Conservation (phyloP, 345 rosid genomes). For the Hypericum perforatum region DNA sequence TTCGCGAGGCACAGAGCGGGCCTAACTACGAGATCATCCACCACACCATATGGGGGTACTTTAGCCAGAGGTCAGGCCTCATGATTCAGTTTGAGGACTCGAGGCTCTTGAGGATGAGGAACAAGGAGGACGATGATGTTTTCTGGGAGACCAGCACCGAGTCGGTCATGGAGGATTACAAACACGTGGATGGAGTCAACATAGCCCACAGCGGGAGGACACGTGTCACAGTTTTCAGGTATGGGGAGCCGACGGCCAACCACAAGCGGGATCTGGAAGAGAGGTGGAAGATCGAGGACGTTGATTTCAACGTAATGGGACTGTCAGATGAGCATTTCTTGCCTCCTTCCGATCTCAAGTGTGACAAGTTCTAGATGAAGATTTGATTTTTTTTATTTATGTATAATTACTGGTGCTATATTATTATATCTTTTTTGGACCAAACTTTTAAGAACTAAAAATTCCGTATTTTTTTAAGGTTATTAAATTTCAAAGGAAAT, state of each 20-base stretch:
- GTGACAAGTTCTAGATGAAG: slow-evolving; percentile 11
- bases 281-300: slow-evolving; percentile 85
- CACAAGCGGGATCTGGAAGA: slow-evolving; percentile 81
- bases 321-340: slow-evolving; percentile 63
- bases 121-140: slow-evolving; percentile 35
- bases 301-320: slow-evolving; percentile 76
- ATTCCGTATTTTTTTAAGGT: too few species aligned
- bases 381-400: too few species aligned
- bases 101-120: slow-evolving; percentile 52
- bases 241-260: slow-evolving; percentile 40
- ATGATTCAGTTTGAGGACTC: slow-evolving; percentile 63
- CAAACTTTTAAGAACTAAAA: too few species aligned
- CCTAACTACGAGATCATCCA: slow-evolving; percentile 60
- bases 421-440: too few species aligned
- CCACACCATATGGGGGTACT: slow-evolving; percentile 86
- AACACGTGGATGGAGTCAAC: slow-evolving; percentile 50
- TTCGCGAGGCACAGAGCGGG: slow-evolving; percentile 57
- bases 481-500: too few species aligned
- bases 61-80: slow-evolving; percentile 84
- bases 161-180: slow-evolving; percentile 53
- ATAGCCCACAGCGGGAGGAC: slow-evolving; percentile 75
- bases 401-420: too few species aligned
- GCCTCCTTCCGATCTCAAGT: slow-evolving; percentile 77
- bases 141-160: slow-evolving; percentile 87
- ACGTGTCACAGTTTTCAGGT: slow-evolving; percentile 43